These are phyloP conservation scores for Delonix regia DNA, from an alignment of 306 rosid species.

Conservation along the genomic window DNA sequence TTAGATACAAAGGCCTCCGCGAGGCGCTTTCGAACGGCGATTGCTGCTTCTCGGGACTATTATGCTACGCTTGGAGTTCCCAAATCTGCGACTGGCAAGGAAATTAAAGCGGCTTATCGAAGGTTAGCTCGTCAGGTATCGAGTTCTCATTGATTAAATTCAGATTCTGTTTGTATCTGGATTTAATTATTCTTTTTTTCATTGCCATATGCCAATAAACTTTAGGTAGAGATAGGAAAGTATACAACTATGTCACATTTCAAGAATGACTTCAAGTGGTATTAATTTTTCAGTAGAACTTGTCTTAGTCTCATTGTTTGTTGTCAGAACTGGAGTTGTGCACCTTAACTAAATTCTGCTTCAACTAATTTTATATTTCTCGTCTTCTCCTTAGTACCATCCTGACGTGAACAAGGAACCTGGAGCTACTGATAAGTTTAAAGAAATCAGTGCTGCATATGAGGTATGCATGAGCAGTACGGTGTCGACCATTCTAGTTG, in stretches of 20 bases:
- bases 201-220: background rate
- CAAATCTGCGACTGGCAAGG: constrained; percentile 80
- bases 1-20: constrained; percentile 34
- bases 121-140: constrained; percentile 95
- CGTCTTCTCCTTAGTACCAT: constrained; percentile 53
- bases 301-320: background rate
- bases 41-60: constrained; percentile 82
- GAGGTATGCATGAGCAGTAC: constrained; percentile 66
- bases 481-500: background rate
- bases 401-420: constrained; percentile 83
- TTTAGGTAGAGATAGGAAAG: background rate
- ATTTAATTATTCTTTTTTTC: no score
- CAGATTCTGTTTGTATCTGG: background rate
- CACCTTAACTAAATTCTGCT: constrained; percentile 9
- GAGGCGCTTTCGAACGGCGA: constrained; percentile 55
- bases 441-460: constrained; percentile 92
- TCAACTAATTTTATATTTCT: constrained; percentile 36
- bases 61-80: constrained; percentile 84
- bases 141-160: constrained; percentile 8
- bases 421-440: constrained; percentile 72
- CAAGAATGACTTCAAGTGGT: background rate
- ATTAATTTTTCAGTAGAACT: background rate
- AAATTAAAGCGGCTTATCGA: constrained; percentile 94
- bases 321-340: constrained; percentile 4
- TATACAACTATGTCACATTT: background rate